These are phyloP conservation scores for Tetracentron sinense DNA, from an alignment of 164 flowering plant species.

Conservation along the genomic window DNA sequence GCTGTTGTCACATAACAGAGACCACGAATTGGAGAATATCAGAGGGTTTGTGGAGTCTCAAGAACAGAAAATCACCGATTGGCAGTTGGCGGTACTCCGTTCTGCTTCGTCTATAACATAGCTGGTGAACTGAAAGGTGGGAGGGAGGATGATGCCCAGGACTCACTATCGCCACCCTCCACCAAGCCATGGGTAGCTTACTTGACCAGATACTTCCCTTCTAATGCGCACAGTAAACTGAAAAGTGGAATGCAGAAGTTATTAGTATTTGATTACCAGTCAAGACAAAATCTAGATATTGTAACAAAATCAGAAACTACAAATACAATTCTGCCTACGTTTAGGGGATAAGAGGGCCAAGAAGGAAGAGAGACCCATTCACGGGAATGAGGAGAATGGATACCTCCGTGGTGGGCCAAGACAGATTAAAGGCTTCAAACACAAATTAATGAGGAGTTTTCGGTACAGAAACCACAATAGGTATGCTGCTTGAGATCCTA, in stretches of 20 bases:
- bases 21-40: too few species aligned
- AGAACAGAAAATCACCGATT: too few species aligned
- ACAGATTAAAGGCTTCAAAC: slow-evolving; percentile 58
- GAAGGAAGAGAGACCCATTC: not conserved
- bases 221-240: slow-evolving; percentile 76
- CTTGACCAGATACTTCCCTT: slow-evolving; percentile 62
- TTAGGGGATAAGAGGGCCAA: too few species aligned
- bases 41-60: too few species aligned
- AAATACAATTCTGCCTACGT: too few species aligned
- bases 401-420: slow-evolving; percentile 50
- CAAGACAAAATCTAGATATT: not conserved
- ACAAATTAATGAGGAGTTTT: slow-evolving; percentile 41
- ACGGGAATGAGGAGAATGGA: not conserved
- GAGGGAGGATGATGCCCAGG: too few species aligned
- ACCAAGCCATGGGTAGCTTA: slow-evolving; percentile 36
- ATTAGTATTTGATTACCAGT: too few species aligned
- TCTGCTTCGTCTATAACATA: too few species aligned
- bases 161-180: slow-evolving; percentile 32
- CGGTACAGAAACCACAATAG: slow-evolving; percentile 40
- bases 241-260: slow-evolving; percentile 5
- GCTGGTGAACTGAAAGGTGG: slow-evolving; percentile 48
- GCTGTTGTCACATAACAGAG: too few species aligned
- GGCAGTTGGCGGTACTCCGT: too few species aligned
- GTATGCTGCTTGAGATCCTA: slow-evolving; percentile 50
- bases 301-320: too few species aligned